Conservation (phyloP, 1,139 yeast species). For the Candida sanyaensis region DNA sequence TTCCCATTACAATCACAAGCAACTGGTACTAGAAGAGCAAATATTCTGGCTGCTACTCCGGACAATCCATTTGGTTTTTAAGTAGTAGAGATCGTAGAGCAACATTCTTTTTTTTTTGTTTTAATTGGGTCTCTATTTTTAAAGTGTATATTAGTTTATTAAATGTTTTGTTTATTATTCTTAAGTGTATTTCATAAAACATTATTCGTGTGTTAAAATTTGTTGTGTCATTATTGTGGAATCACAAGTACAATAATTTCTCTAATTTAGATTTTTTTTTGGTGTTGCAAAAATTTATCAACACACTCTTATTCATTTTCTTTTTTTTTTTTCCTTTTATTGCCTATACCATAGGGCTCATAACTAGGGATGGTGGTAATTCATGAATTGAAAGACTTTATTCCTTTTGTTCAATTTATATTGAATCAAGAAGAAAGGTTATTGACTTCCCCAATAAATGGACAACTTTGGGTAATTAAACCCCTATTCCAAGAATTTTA, state of each 20-base stretch:
- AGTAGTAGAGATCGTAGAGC: background rate
- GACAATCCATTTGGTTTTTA: slow-evolving; percentile 90
- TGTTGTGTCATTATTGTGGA: too few species aligned
- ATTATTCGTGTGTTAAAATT: background rate
- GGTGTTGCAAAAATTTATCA: slow-evolving; percentile 2
- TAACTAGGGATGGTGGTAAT: slow-evolving; percentile 5
- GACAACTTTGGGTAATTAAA: slow-evolving; percentile 21
- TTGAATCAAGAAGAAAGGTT: slow-evolving; percentile 14
- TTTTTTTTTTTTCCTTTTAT: background rate
- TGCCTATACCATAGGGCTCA: background rate
- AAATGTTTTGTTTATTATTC: background rate
- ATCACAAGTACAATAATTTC: too few species aligned
- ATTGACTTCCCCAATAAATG: slow-evolving; percentile 20
- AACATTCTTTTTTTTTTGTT: background rate
- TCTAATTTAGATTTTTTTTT: too few species aligned
- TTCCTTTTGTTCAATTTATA: slow-evolving; percentile 19
- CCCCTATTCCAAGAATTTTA: slow-evolving; percentile 14
- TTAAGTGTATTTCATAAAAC: background rate
- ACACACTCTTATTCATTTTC: background rate
- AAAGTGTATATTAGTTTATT: slow-evolving; percentile 1
- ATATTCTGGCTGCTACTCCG: slow-evolving; percentile 85
- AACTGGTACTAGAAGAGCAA: slow-evolving; percentile 73
- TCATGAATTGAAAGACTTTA: slow-evolving; percentile 13
- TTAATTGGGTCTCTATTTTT: background rate
- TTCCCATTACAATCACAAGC: slow-evolving; percentile 58